These are phyloP conservation scores for Salinomyces thailandicus DNA, from an alignment of 2,329 filamentous ascomycete species.

Conservation along the genomic window DNA sequence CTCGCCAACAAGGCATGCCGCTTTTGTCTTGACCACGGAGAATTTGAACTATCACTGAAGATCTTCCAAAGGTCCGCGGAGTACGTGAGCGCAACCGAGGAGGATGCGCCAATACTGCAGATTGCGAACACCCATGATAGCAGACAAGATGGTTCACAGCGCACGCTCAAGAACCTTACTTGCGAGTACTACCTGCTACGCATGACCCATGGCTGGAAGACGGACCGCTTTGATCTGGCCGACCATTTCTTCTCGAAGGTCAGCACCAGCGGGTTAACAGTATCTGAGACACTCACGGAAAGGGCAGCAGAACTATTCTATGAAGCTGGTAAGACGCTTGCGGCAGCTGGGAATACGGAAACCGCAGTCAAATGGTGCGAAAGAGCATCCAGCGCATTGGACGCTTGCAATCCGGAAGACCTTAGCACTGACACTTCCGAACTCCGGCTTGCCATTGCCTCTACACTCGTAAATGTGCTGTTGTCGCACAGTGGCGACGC, in stretches of 20 bases:
- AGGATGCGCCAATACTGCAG: constrained; percentile 15
- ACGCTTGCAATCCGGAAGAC: constrained; percentile 43
- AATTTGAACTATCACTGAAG: constrained; percentile 48
- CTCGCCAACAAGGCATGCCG: constrained; percentile 56
- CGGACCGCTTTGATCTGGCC: constrained; percentile 61
- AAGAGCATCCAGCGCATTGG: constrained; percentile 52
- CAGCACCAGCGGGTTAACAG: constrained; percentile 29
- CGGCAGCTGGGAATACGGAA: constrained; percentile 42
- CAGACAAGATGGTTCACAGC: constrained; percentile 18
- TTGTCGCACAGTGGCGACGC: constrained; percentile 4
- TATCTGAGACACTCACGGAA: constrained; percentile 45
- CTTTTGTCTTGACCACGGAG: constrained; percentile 49
- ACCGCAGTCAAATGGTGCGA: constrained; percentile 63
- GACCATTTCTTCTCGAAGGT: constrained; percentile 65
- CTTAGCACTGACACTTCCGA: constrained; percentile 52
- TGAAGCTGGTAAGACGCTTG: constrained; percentile 56
- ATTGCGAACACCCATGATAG: constrained; percentile 9
- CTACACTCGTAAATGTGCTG: constrained; percentile 30
- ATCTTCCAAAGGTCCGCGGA: constrained; percentile 55
- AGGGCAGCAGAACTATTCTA: constrained; percentile 57
- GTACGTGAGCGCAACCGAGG: constrained; percentile 28
- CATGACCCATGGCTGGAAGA: constrained; percentile 63
- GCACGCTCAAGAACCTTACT: constrained; percentile 34
- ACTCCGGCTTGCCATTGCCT: constrained; percentile 55
- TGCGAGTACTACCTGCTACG: constrained; percentile 57